Base-by-base conservation (phyloP, 1,139 yeast species). In the Candida sojae region DNA sequence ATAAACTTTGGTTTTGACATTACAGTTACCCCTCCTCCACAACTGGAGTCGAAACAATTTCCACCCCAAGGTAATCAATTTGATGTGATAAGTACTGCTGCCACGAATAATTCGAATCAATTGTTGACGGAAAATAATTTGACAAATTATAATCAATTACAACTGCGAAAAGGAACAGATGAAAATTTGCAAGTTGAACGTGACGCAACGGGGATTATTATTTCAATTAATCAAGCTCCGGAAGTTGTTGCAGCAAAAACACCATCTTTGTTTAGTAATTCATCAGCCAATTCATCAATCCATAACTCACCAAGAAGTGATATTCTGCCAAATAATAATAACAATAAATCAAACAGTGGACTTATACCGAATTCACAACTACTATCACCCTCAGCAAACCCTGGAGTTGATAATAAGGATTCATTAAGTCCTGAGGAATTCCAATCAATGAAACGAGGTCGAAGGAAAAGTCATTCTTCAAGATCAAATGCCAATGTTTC, bases 231-330 rank as follows among this genome's bases (percentile, higher is more conserved):
- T 43, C 71, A 56, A 50, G 75, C 68, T 0, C 73, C 75, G 3
- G 47, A 46, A 13, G 75, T 68, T 32, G 59, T 58, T 4, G 73
- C 73, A 1, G 59, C 73, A 2, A 63, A 62, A 48, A 75, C 80
- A 0, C 80, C 80, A 1, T 74, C 79, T 6, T 60, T 75, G 23
- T 75, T 75, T 55, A 70, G 77, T 51, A 73, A 73, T 54, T 70
- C 76, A 2, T 66, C 72, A 10, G 71, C 68, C 28, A 66, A 64
- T 49, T 68, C 75, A 2, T 63, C 71, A 5, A 52, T 57, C 12
- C 59, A 56, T 45, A 61, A 62, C 48, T 60, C 66, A 4, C 63
- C 65, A 5, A 45, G 52, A 41, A 44, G 42, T 28, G 33, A 41
- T 17, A 12, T 28, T 21, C 26, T 38, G 40, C 12, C 39, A 11